Evolutionary conservation across 2,329 filamentous ascomycete species (phyloP).

Genomic region (Ambrosiella xylebori): DNA sequence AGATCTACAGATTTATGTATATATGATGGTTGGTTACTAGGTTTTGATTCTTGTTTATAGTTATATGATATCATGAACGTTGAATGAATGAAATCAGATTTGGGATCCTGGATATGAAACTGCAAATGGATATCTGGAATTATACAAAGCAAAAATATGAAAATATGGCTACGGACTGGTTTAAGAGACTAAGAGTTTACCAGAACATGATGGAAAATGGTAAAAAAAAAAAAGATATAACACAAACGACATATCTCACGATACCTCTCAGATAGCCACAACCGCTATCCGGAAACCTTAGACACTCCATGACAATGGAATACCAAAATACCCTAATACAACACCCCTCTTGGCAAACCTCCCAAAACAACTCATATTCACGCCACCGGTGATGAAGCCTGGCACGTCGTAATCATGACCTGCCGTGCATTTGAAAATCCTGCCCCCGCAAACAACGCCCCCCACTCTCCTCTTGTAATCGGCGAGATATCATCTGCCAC

Average conservation of each 20-base stretch:
- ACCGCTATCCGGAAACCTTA: background rate
- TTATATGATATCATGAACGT: too few species aligned
- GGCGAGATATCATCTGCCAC: slow-evolving; percentile 45
- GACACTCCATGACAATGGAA: background rate
- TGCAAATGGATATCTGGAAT: slow-evolving; percentile 7
- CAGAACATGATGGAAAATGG: slow-evolving; percentile 6
- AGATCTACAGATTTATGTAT: background rate
- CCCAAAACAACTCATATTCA: background rate
- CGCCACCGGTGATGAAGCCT: background rate
- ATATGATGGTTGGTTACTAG: too few species aligned
- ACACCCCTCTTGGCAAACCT: background rate
- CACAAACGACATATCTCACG: background rate
- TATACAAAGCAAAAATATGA: slow-evolving; percentile 9
- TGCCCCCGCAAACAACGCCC: slow-evolving; percentile 25
- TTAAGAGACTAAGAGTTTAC: background rate
- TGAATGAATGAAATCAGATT: background rate
- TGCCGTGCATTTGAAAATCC: background rate
- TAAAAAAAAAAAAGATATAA: background rate
- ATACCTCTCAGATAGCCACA: background rate
- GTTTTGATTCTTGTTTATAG: too few species aligned
- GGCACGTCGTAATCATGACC: background rate
- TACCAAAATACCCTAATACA: background rate
- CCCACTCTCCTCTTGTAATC: slow-evolving; percentile 45
- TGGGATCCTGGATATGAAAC: background rate
- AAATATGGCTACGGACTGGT: background rate